A percentile compares a stretch with the other conserved stretches of the same genome.
These are phyloP conservation scores for Botrytis hyacinthi DNA, from an alignment of 2,329 filamentous ascomycete species.

Conservation along the genomic window DNA sequence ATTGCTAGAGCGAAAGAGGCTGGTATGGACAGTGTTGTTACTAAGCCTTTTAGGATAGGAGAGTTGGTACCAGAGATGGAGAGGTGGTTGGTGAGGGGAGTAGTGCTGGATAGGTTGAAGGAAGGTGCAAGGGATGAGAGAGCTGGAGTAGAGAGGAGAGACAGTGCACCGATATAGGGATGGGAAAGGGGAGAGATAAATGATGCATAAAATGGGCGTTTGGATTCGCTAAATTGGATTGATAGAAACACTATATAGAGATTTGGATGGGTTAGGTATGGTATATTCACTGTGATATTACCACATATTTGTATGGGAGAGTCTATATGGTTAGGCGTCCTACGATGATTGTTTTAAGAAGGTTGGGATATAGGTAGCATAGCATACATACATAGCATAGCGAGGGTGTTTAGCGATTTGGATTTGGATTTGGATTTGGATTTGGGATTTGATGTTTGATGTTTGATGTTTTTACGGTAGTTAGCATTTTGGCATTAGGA, in stretches of 20 bases:
- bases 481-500: background rate
- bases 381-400: background rate
- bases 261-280: background rate
- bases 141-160: conserved; percentile 6
- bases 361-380: background rate
- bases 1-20: conserved; percentile 29
- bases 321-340: background rate
- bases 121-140: conserved; percentile 8
- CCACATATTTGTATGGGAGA: background rate
- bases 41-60: conserved; percentile 68
- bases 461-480: background rate
- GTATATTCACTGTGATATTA: background rate
- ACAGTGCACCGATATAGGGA: conserved; percentile 9
- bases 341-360: background rate
- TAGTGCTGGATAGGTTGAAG: background rate
- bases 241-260: background rate
- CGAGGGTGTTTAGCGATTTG: background rate
- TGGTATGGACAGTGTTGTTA: conserved; percentile 58
- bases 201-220: background rate
- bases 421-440: background rate
- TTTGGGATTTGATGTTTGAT: background rate
- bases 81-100: conserved; percentile 19
- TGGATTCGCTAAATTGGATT: background rate
- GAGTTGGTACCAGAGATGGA: conserved; percentile 61
- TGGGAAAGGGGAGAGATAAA: background rate